Base-by-base conservation (phyloP, 768 basidiomycete genomes). In the Trametes villosa region DNA sequence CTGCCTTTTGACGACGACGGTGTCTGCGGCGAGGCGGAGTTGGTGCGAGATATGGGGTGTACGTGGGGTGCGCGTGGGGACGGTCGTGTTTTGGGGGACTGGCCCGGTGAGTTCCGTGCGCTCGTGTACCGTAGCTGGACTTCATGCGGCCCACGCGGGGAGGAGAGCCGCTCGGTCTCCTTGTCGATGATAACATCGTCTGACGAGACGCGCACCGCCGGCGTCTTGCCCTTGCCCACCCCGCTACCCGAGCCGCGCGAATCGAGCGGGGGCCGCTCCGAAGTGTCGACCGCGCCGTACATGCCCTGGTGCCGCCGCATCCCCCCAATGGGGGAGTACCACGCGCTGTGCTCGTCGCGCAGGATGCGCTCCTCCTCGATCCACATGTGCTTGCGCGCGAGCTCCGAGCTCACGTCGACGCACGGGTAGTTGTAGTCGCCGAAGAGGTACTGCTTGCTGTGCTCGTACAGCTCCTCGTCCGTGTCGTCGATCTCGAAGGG, bases 381-480 rank as follows among this genome's bases (percentile, higher is more conserved):
- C 86, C 92, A 91, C 72, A 91, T 88, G 46, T 77, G 71, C 31
- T 75, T 74, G 61, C 85, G 77, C 20, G 89, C 91, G 18, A 73
- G 67, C 74, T 95, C 92, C 26, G 88, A 85, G 75, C 91, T 94
- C 48, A 92, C 89, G 68, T 96, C 95, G 61, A 95, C 87, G 56
- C 85, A 86, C 0, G 94, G 95, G 70, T 96, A 96, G 68, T 91
- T 84, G 71, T 94, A 94, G 75, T 96, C 91, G 5, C 94, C 94
- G 66, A 94, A 98, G 26, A 96, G 79, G 61, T 93, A 91, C 65
- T 83, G 80, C 71, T 85, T 84, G 71, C 92, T 88, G 38, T 94
- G 82, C 29, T 76, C 80, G 68, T 89, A 98, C 52, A 96, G 74
- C 64, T 79, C 78, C 66, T 97, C 96, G 68, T 92, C 90, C 24